phyloP scores from a whole-genome alignment of 1,139 yeast species.

The Magnusiomyces ingens region DNA sequence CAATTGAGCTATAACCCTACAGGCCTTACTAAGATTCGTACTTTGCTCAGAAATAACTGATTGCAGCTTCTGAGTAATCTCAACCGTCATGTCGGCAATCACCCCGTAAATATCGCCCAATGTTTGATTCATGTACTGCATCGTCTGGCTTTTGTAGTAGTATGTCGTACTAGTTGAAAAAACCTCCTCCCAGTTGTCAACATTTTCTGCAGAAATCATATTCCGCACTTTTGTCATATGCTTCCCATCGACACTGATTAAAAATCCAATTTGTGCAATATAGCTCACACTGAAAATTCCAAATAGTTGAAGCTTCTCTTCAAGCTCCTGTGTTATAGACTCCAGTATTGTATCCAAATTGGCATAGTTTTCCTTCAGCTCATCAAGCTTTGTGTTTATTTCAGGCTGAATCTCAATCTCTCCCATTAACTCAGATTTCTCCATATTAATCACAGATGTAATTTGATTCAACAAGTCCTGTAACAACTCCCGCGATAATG shows the following conservation, averaged over 20 bases:
- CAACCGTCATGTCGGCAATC: constrained; percentile 38
- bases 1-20: constrained; percentile 31
- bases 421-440: constrained; percentile 31
- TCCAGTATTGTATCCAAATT: constrained; percentile 37
- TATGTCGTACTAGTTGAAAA: constrained; percentile 36
- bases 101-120: constrained; percentile 40
- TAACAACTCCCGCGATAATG: constrained; percentile 16
- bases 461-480: constrained; percentile 17
- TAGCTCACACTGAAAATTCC: constrained; percentile 35
- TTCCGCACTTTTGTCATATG: constrained; percentile 19
- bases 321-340: constrained; percentile 30
- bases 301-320: constrained; percentile 16
- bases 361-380: constrained; percentile 20
- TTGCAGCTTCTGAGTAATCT: constrained; percentile 35
- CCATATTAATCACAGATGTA: constrained; percentile 33
- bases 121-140: constrained; percentile 33
- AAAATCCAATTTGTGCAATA: constrained; percentile 42
- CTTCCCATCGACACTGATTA: constrained; percentile 24
- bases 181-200: constrained; percentile 34
- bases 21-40: constrained; percentile 19
- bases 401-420: constrained; percentile 31
- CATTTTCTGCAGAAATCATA: constrained; percentile 11
- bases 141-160: constrained; percentile 35
- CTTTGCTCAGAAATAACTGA: constrained; percentile 25
- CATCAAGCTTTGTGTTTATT: constrained; percentile 33